phyloP scores from a whole-genome alignment of 225 moss, liverwort and hornwort species.

The Anthoceros angustus region DNA sequence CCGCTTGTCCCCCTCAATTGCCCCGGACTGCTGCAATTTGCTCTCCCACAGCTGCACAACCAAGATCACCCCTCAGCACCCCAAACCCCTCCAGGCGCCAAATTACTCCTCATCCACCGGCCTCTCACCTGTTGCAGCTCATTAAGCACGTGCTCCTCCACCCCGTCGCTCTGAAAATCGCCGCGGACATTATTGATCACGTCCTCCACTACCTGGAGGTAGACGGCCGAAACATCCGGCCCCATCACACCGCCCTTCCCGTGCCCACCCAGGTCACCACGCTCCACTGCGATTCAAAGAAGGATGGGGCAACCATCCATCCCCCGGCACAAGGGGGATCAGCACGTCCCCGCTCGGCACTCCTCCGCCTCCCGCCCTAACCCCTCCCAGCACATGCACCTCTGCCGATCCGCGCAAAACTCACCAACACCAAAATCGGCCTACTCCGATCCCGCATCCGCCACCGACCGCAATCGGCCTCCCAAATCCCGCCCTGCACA shows the following conservation, averaged over 20 bases:
- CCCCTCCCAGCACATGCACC: not conserved
- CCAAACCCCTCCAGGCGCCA: not conserved
- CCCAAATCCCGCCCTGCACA: too few species aligned
- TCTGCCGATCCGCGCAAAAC: not conserved
- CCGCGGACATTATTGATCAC: conserved; percentile 53
- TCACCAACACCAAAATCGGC: not conserved
- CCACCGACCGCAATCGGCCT: too few species aligned
- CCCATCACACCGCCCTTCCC: not conserved
- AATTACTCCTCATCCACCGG: not conserved
- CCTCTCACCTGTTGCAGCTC: conserved; percentile 56
- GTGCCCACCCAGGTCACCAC: not conserved
- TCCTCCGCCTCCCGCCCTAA: not conserved
- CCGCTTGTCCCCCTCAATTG: conserved; percentile 28
- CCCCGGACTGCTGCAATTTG: conserved; percentile 82
- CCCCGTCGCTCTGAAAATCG: conserved; percentile 79
- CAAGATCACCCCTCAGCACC: not conserved
- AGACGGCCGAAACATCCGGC: conserved; percentile 17
- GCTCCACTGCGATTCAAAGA: not conserved
- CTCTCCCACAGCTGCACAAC: conserved; percentile 77
- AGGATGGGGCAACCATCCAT: not conserved
- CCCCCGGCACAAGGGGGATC: not conserved
- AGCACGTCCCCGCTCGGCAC: not conserved
- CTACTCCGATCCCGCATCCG: too few species aligned
- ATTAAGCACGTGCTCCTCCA: conserved; percentile 74
- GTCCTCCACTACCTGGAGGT: conserved; percentile 63